Percentiles rank a stretch among this genome's conserved stretches.
phyloP scores from a whole-genome alignment of 2,329 filamentous ascomycete genomes.

The Phyllosticta capitalensis region DNA sequence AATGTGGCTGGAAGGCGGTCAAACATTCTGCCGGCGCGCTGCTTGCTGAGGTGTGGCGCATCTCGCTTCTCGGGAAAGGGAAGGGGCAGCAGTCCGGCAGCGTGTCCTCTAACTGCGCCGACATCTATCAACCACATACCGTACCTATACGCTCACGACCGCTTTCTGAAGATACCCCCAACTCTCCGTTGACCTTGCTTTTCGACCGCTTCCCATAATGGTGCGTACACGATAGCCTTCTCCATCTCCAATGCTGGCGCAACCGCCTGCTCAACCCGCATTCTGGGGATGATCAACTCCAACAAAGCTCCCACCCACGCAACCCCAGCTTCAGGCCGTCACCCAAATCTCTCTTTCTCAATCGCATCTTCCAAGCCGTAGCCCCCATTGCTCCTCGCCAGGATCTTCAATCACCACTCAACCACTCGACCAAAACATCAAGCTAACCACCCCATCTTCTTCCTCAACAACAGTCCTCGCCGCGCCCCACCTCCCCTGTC shows the following conservation, averaged over 20 bases:
- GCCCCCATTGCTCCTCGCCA: neutral
- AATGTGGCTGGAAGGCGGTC: neutral
- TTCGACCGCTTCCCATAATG: neutral
- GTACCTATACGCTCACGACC: neutral
- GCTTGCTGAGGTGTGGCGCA: neutral
- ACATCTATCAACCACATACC: neutral
- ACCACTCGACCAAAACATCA: neutral
- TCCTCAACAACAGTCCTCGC: constrained; percentile 21
- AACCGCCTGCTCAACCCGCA: neutral
- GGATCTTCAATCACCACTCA: neutral
- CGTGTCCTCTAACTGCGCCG: neutral
- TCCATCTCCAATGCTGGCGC: neutral
- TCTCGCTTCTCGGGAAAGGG: neutral
- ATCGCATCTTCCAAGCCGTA: neutral
- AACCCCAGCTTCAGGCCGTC: neutral
- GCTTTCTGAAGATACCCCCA: neutral
- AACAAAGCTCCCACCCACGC: neutral
- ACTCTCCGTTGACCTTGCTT: neutral
- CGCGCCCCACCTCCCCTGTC: constrained; percentile 29
- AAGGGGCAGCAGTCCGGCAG: neutral
- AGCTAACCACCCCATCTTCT: neutral
- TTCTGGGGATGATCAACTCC: neutral
- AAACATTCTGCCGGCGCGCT: neutral
- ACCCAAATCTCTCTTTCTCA: neutral
- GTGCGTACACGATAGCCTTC: neutral